Evolutionary conservation across 768 basidiomycete species (phyloP).

Genomic region (Suillus paluster): DNA sequence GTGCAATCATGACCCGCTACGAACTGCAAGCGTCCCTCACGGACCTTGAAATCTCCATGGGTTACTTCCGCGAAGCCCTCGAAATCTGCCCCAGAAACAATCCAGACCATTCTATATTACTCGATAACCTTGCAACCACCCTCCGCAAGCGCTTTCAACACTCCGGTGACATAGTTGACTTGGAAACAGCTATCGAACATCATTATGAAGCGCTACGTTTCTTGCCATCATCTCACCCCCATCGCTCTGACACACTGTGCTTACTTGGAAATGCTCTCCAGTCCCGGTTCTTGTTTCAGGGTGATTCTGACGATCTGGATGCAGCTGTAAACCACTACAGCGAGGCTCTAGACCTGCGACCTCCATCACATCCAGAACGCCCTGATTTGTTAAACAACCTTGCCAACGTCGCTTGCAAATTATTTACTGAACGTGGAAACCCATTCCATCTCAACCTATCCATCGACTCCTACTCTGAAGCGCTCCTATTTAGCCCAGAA

Average conservation of each 20-base stretch:
- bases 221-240: conserved; percentile 3
- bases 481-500: conserved; percentile 21
- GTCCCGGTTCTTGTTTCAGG: conserved; percentile 6
- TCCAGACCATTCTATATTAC: not conserved
- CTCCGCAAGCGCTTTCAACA: conserved; percentile 22
- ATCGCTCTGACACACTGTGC: conserved; percentile 17
- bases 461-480: conserved; percentile 32
- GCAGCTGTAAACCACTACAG: conserved; percentile 5
- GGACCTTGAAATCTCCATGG: conserved; percentile 22
- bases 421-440: conserved; percentile 27
- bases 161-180: conserved; percentile 22
- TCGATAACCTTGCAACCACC: conserved; percentile 19
- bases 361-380: conserved; percentile 14
- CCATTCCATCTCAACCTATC: conserved; percentile 28
- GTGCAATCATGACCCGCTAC: conserved; percentile 34
- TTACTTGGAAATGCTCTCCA: conserved; percentile 23
- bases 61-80: conserved; percentile 16
- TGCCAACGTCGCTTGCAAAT: conserved; percentile 21
- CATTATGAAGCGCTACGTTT: conserved; percentile 12
- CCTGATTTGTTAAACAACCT: conserved; percentile 15
- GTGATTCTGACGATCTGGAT: conserved; percentile 1
- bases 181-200: conserved; percentile 28
- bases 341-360: conserved; percentile 9
- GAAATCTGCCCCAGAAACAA: conserved; percentile 10
- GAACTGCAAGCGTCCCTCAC: conserved; percentile 20